Conservation (phyloP, 1,139 yeast species). For the Debaryomycetaceae sp. region DNA sequence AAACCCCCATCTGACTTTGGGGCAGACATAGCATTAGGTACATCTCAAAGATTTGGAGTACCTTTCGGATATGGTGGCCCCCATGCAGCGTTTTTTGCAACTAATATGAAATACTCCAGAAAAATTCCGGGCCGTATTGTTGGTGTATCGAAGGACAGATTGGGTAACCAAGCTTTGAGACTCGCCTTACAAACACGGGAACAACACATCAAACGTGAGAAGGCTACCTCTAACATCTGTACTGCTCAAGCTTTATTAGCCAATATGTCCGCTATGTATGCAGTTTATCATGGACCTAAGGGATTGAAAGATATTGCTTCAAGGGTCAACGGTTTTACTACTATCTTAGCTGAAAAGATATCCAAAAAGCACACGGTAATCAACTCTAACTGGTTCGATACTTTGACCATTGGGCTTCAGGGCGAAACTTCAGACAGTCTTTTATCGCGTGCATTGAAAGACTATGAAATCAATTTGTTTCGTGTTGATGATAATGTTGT, state of each 20-base stretch:
- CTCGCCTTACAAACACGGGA: conserved; percentile 96
- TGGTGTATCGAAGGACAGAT: conserved; percentile 88
- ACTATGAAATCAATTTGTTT: conserved; percentile 71
- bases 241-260: conserved; percentile 97
- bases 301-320: conserved; percentile 81
- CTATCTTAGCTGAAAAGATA: conserved; percentile 63
- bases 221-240: conserved; percentile 96
- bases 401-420: conserved; percentile 66
- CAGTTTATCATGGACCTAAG: conserved; percentile 92
- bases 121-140: conserved; percentile 96
- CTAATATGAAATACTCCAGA: conserved; percentile 71
- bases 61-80: conserved; percentile 99
- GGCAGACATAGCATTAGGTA: conserved; percentile 92
- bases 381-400: conserved; percentile 79
- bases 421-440: conserved; percentile 54
- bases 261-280: conserved; percentile 92
- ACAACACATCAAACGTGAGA: conserved; percentile 95
- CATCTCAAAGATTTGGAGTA: conserved; percentile 94
- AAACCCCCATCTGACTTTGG: conserved; percentile 83
- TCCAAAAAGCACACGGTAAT: conserved; percentile 43
- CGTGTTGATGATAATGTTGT: conserved; percentile 61
- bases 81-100: conserved; percentile 96
- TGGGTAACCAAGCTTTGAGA: conserved; percentile 85
- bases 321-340: conserved; percentile 74
- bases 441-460: conserved; percentile 53